Base-by-base conservation (phyloP, 164 flowering plant species). In the Magnolia sinica region DNA sequence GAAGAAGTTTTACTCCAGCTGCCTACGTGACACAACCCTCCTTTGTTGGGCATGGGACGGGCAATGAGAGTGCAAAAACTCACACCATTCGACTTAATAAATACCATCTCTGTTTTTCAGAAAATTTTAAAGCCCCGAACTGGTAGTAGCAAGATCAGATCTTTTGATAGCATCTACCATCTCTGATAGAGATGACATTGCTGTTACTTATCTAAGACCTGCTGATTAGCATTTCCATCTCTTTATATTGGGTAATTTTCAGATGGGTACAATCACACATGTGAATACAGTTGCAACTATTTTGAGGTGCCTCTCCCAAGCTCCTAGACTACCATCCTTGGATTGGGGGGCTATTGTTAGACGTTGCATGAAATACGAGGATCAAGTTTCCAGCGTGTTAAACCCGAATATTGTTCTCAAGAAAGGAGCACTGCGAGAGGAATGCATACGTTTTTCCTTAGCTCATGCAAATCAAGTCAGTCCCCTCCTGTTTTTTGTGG, bases 291-390 rank as follows among this genome's bases (percentile, higher is more conserved):
- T 90, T 67, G 79, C 82, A 67, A 64, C 91, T 71, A 86, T 82
- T 45, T 74, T 96, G 72, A 84, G 92, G 82, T 94, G 98, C 83
- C 92, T 96, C 72, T 87, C 93, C 67, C 84, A 71, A 73, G 90
- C 98, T 81, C 94, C 97, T 19, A 85, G 98, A 79, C 74, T 96
- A 82, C 98, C 99, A 37, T 52, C 82, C 73, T 82, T 91, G 80
- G 97, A 94, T 51, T 96, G 99, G 99, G 94, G 92, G 79, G 86
- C 90, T 65, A 85, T 91, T 27, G 77, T 91, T 49, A 90, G 94
- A 75, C 89, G 95, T 68, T 91, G 91, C 82, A 91, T 96, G 99
- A 90, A 86, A 85, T 92, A 86, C 79, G 95, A 85, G 78, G 86
- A 80, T 74, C 91, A 85, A 80, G 80, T 81, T 78, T 75, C 82